Evolutionary conservation across 129 eudicot species (phyloP).

Genomic region (Flaveria brownii): DNA sequence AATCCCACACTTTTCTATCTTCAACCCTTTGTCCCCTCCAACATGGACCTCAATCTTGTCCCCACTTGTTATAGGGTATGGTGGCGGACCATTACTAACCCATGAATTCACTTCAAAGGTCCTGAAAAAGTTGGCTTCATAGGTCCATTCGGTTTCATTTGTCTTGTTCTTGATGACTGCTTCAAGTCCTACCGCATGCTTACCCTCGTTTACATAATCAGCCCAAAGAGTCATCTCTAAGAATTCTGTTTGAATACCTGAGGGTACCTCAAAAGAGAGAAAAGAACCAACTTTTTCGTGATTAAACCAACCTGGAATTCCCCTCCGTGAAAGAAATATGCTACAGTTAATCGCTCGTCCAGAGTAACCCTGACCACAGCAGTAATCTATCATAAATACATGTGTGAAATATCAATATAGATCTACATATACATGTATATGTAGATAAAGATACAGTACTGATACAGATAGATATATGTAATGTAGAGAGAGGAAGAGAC

Average conservation of each 20-base stretch:
- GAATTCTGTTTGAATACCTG: slow-evolving; percentile 5
- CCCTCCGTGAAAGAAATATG: slow-evolving; percentile 31
- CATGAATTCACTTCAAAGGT: slow-evolving; percentile 23
- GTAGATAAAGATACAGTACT: not conserved
- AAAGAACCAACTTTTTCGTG: slow-evolving; percentile 19
- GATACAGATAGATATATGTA: not conserved
- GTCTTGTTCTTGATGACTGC: slow-evolving; percentile 29
- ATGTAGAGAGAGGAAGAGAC: not conserved
- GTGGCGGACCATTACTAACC: slow-evolving; percentile 16
- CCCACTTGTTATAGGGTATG: slow-evolving; percentile 22
- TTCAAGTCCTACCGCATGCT: slow-evolving; percentile 6
- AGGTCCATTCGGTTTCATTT: slow-evolving; percentile 25
- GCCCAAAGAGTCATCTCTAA: slow-evolving; percentile 17
- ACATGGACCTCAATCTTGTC: slow-evolving; percentile 21
- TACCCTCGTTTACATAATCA: slow-evolving; percentile 27
- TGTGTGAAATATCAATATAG: no score
- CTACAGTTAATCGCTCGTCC: slow-evolving; percentile 9
- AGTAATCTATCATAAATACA: not conserved
- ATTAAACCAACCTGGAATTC: slow-evolving; percentile 17
- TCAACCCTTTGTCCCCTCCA: slow-evolving; percentile 18
- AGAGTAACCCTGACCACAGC: slow-evolving; percentile 19
- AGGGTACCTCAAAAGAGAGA: slow-evolving; percentile 23
- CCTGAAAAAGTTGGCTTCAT: slow-evolving; percentile 18
- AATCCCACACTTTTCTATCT: slow-evolving; percentile 22
- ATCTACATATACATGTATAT: not conserved